Evolutionary conservation across 495 filamentous ascomycete genomes (phyloP), one percentile per base, ranked within the genome.

Genomic region (Penicillium silybi): DNA sequence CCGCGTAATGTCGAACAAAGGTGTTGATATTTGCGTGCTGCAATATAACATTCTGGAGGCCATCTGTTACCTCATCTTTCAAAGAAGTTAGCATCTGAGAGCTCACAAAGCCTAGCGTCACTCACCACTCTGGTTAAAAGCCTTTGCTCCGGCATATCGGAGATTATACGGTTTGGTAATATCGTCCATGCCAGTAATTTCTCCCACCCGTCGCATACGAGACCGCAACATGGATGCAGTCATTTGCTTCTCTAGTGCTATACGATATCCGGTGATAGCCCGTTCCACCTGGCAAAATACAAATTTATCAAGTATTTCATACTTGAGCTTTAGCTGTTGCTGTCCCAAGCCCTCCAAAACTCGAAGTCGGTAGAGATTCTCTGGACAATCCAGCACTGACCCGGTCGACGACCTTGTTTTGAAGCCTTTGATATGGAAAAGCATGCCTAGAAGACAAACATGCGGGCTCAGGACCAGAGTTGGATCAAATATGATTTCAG

Each of bases 71-170:
- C 27, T 73, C 69, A 48, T 48, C 63, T 70, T 46, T 41, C 49
- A 41, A 27, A 39, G 10, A 49, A 42, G 51, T 43, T 29, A 11
- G 29, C 11, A 55, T 54, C 46, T 48, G 37, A 32, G 43, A 27
- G 44, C 50, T 47, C 35, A 20, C 8, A 53, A 4, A 15, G 10
- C 29, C 37, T 17, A 37, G 41, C 11, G 46, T 41, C 29, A 70
- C 56, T 59, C 27, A 62, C 59, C 25, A 46, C 65, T 71, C 41
- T 69, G 29, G 53, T 74, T 67, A 20, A 74, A 72, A 16, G 58
- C 61, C 49, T 70, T 72, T 19, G 57, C 68, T 41, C 48, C 61
- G 19, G 58, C 54, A 44, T 74, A 76, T 50, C 50, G 55, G 49
- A 75, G 68, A 26, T 25, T 45, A 51, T 75, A 74, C 6, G 55